phyloP scores from a whole-genome alignment of 2,329 filamentous ascomycete genomes.

The Hypoxylon sp. region DNA sequence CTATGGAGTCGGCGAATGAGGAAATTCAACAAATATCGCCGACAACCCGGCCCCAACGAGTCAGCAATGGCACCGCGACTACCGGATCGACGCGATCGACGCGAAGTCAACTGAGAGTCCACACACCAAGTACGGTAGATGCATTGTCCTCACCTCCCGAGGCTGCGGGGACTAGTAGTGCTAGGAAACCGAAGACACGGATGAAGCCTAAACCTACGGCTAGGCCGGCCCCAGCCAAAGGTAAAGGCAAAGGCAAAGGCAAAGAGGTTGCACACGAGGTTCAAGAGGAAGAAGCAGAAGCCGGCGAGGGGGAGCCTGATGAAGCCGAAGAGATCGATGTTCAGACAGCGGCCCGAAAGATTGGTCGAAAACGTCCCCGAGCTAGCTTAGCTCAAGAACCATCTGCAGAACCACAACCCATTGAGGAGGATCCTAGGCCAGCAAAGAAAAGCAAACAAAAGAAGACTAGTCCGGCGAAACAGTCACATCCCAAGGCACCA shows the following conservation, averaged over 20 bases:
- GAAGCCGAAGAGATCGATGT: constrained; percentile 56
- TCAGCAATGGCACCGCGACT: constrained; percentile 33
- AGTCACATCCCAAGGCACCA: constrained; percentile 50
- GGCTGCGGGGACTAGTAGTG: constrained; percentile 42
- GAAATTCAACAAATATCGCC: constrained; percentile 38
- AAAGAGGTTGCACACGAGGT: constrained; percentile 37
- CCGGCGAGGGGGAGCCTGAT: constrained; percentile 43
- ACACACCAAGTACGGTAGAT: constrained; percentile 35
- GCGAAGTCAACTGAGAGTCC: constrained; percentile 36
- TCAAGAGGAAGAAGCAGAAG: constrained; percentile 36
- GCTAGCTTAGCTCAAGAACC: constrained; percentile 47
- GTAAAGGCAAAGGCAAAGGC: constrained; percentile 29
- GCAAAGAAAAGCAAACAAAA: constrained; percentile 47
- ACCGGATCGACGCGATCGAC: constrained; percentile 40
- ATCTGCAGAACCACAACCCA: constrained; percentile 55
- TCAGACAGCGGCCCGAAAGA: constrained; percentile 52
- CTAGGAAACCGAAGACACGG: constrained; percentile 41
- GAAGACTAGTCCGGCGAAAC: constrained; percentile 52
- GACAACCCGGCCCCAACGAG: constrained; percentile 28
- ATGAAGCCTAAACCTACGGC: constrained; percentile 24
- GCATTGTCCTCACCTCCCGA: constrained; percentile 44
- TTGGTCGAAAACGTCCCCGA: constrained; percentile 56
- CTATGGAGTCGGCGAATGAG: constrained; percentile 26
- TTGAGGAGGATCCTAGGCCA: constrained; percentile 46
- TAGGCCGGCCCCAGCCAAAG: constrained; percentile 14